A percentile compares a stretch with the other conserved stretches of the same genome.
These are phyloP conservation scores for Ascochyta lentis DNA, from an alignment of 2,329 filamentous ascomycete species.

Conservation along the genomic window DNA sequence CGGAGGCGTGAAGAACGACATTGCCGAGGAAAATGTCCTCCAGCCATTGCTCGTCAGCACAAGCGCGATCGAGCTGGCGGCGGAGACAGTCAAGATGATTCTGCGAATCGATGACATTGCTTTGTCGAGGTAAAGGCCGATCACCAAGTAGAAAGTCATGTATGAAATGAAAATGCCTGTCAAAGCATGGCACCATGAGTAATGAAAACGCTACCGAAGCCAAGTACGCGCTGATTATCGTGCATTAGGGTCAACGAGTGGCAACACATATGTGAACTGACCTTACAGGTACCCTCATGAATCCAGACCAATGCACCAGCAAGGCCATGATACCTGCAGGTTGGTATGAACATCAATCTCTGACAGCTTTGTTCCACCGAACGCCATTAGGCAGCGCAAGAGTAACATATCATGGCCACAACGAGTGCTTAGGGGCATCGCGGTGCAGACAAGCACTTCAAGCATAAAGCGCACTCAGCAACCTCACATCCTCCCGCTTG, in stretches of 20 bases:
- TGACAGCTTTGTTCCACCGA: too few relatives aligned
- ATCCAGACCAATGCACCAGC: background rate
- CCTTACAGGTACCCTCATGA: background rate
- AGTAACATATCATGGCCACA: too few relatives aligned
- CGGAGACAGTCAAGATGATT: conserved; percentile 98
- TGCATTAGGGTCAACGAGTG: background rate
- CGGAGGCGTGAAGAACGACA: conserved; percentile 95
- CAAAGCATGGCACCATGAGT: conserved; percentile 16
- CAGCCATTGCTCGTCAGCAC: conserved; percentile 97
- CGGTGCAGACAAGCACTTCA: too few relatives aligned
- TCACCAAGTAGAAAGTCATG: background rate
- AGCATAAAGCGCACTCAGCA: too few relatives aligned
- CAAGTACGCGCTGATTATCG: background rate
- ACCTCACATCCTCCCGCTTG: too few relatives aligned
- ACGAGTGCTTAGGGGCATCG: too few relatives aligned
- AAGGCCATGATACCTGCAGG: too few relatives aligned
- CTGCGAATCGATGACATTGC: conserved; percentile 73
- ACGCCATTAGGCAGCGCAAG: too few relatives aligned
- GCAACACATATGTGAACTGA: background rate
- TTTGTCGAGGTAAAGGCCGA: conserved; percentile 49
- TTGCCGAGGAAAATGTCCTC: conserved; percentile 94
- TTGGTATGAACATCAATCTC: too few relatives aligned
- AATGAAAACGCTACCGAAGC: conserved; percentile 17
- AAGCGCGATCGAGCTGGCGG: conserved; percentile 94
- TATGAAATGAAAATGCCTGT: conserved; percentile 4